Evolutionary conservation across 768 basidiomycete genomes (phyloP).

Genomic region (Pleurotus salmoneostramineus): DNA sequence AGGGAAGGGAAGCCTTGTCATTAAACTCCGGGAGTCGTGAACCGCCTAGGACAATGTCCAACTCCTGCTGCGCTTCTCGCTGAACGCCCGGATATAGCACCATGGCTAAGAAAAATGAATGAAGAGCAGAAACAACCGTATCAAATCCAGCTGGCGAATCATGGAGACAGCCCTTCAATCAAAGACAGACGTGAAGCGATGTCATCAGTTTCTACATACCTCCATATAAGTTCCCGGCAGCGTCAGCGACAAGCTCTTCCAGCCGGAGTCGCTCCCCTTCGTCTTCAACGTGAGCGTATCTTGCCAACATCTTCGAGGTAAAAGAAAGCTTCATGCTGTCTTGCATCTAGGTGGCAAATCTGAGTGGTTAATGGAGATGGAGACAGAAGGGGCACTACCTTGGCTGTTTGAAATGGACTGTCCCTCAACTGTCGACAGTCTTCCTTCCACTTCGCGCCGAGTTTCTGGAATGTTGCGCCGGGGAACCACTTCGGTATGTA

Average conservation of each 20-base stretch:
- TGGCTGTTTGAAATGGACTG: not conserved
- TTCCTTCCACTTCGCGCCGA: not conserved
- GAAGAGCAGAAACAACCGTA: not conserved
- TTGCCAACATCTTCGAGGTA: not conserved
- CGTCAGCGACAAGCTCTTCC: not conserved
- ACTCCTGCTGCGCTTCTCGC: not conserved
- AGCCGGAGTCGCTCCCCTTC: not conserved
- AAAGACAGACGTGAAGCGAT: not conserved
- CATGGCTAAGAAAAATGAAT: conserved; percentile 5
- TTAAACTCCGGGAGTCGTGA: not conserved
- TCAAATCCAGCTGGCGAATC: not conserved
- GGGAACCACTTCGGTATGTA: conserved; percentile 15
- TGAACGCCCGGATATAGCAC: conserved; percentile 1
- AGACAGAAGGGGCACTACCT: not conserved
- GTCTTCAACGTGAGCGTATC: not conserved
- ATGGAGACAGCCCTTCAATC: not conserved
- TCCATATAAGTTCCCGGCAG: not conserved
- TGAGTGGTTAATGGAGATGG: not conserved
- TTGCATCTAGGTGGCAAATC: not conserved
- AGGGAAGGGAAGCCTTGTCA: not conserved
- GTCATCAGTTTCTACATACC: not conserved
- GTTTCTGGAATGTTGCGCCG: not conserved
- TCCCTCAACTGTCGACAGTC: not conserved
- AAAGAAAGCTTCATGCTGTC: not conserved
- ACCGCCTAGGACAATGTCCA: not conserved